Evolutionary conservation across 495 filamentous ascomycete species (phyloP).

Genomic region (Melanomma pulvis-pyrius): DNA sequence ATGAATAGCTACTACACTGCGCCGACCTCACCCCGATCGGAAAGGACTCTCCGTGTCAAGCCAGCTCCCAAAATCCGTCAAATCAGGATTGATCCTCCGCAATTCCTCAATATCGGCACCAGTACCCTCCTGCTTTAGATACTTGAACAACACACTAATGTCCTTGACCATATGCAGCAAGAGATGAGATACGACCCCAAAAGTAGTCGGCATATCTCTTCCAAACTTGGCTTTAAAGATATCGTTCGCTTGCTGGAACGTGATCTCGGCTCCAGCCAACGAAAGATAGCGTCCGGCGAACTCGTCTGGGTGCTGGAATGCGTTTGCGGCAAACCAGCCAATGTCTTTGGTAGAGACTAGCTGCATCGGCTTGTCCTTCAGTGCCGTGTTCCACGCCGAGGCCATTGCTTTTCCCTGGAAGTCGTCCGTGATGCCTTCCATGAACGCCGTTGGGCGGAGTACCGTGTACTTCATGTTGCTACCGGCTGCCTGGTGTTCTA

Average conservation of each 20-base stretch:
- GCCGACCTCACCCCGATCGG: not conserved
- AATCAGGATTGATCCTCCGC: conserved; percentile 53
- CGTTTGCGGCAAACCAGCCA: conserved; percentile 63
- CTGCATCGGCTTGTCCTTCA: conserved; percentile 58
- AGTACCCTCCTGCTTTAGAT: conserved; percentile 63
- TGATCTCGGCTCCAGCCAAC: conserved; percentile 63
- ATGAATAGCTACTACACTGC: not conserved
- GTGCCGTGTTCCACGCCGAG: conserved; percentile 52
- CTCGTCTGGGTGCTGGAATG: conserved; percentile 54
- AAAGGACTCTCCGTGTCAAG: conserved; percentile 57
- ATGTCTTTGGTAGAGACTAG: conserved; percentile 63
- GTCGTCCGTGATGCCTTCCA: conserved; percentile 63
- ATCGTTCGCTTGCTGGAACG: conserved; percentile 51
- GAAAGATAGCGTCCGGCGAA: conserved; percentile 54
- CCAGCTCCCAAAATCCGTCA: conserved; percentile 65
- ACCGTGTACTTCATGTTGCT: conserved; percentile 50
- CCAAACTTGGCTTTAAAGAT: conserved; percentile 57
- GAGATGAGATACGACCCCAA: conserved; percentile 33
- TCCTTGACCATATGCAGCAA: conserved; percentile 55
- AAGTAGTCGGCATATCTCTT: conserved; percentile 49
- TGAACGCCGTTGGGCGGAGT: conserved; percentile 64
- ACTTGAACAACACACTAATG: conserved; percentile 62
- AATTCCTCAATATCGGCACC: conserved; percentile 58
- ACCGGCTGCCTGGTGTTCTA: conserved; percentile 48
- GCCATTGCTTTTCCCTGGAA: conserved; percentile 63